phyloP scores from a whole-genome alignment of 345 rosid genomes.

The Hypericum perforatum region DNA sequence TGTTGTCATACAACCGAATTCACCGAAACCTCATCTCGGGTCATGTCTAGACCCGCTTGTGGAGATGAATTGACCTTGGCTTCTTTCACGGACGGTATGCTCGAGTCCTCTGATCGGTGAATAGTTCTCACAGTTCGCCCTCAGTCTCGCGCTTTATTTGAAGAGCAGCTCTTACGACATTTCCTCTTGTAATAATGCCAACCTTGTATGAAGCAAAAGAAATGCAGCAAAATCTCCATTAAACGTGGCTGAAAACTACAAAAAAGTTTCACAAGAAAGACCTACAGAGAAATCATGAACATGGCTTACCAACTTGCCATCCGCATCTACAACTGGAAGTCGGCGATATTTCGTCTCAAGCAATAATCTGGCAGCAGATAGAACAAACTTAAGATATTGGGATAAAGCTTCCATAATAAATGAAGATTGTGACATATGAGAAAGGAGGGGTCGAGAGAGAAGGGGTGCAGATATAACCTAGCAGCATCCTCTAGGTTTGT shows the following conservation, averaged over 20 bases:
- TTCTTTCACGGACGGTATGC: not conserved
- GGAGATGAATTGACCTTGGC: constrained; percentile 1
- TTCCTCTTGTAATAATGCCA: constrained; percentile 90
- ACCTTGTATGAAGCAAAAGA: constrained; percentile 32
- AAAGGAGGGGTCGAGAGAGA: not conserved
- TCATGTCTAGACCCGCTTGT: not conserved
- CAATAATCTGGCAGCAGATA: constrained; percentile 42
- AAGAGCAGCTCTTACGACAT: constrained; percentile 89
- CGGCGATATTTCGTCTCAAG: constrained; percentile 87
- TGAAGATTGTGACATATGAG: not conserved
- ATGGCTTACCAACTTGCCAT: constrained; percentile 70
- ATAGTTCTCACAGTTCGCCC: constrained; percentile 16
- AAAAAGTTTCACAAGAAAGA: not conserved
- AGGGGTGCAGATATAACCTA: constrained; percentile 29
- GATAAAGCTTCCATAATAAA: not conserved
- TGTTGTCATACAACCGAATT: constrained; percentile 10
- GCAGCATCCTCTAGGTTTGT: constrained; percentile 93
- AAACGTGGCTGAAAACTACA: not conserved
- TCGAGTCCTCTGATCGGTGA: constrained; percentile 1
- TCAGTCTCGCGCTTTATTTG: constrained; percentile 54
- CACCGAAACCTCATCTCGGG: constrained; percentile 5
- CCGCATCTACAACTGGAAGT: constrained; percentile 84
- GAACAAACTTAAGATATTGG: constrained; percentile 9
- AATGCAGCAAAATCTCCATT: not conserved
- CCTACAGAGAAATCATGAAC: too few relatives aligned